These are phyloP conservation scores for Verbascum thapsus DNA, from an alignment of 257 asterid genomes.

Conservation along the genomic window DNA sequence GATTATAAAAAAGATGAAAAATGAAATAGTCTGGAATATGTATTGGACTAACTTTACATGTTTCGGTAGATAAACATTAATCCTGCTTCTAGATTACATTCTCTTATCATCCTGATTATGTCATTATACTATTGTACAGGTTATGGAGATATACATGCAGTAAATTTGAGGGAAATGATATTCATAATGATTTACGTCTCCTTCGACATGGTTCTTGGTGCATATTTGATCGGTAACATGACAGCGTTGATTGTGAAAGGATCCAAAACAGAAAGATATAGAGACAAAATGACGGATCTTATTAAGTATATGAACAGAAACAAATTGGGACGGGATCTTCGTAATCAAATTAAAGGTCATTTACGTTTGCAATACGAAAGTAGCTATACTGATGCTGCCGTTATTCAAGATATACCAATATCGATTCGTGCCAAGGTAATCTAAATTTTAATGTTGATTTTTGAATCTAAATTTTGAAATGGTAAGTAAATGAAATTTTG, in stretches of 20 bases:
- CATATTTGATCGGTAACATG: conserved; percentile 97
- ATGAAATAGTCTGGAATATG: too few species aligned
- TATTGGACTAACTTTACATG: too few species aligned
- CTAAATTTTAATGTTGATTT: neutral
- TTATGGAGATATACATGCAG: conserved; percentile 97
- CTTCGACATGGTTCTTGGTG: conserved; percentile 90
- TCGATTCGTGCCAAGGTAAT: conserved; percentile 88
- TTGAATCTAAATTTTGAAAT: too few species aligned
- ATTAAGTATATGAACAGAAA: conserved; percentile 81
- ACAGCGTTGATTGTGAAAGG: conserved; percentile 96
- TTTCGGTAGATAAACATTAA: too few species aligned
- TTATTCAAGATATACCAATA: conserved; percentile 85
- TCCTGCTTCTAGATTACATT: too few species aligned
- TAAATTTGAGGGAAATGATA: conserved; percentile 89
- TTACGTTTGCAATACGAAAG: conserved; percentile 89
- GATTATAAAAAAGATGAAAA: too few species aligned
- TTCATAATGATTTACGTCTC: conserved; percentile 89
- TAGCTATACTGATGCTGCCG: conserved; percentile 71
- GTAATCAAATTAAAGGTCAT: conserved; percentile 89
- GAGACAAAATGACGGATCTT: conserved; percentile 87
- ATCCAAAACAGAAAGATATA: conserved; percentile 80
- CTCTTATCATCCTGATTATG: neutral
- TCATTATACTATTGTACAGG: conserved; percentile 48
- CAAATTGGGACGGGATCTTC: conserved; percentile 66
- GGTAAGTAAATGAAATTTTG: too few species aligned